Evolutionary conservation across 106 monocot genomes (phyloP).

Genomic region (Phalaenopsis aphrodite): DNA sequence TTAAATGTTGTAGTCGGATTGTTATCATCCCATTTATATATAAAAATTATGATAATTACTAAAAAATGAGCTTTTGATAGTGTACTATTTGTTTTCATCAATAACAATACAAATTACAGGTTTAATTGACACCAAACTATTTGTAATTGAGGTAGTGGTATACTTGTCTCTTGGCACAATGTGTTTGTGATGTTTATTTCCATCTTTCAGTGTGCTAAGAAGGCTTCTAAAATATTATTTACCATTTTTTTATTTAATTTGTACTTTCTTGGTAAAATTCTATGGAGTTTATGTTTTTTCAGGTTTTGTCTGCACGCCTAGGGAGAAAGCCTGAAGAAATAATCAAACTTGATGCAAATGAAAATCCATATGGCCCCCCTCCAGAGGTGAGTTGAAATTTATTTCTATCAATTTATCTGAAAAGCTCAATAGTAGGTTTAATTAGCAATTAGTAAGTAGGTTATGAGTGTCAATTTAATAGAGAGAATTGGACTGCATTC

Average conservation of each 20-base stretch:
- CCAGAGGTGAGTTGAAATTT: constrained; percentile 61
- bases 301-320: constrained; percentile 80
- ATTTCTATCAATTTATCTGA: not conserved
- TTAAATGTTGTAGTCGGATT: no score
- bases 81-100: no score
- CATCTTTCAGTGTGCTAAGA: not conserved
- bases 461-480: not conserved
- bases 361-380: constrained; percentile 99
- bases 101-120: not conserved
- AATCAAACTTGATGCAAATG: constrained; percentile 98
- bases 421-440: not conserved
- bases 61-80: not conserved
- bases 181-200: not conserved
- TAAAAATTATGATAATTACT: no score
- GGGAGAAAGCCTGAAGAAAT: constrained; percentile 94
- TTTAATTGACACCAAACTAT: not conserved
- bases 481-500: not conserved
- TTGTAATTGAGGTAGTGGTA: not conserved
- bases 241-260: not conserved
- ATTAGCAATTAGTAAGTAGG: not conserved
- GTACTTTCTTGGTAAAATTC: not conserved
- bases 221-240: not conserved
- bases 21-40: no score
- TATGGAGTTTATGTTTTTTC: constrained; percentile 1
- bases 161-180: not conserved